Conservation (phyloP, 495 filamentous ascomycete genomes). For the Lophiotrema nucula region DNA sequence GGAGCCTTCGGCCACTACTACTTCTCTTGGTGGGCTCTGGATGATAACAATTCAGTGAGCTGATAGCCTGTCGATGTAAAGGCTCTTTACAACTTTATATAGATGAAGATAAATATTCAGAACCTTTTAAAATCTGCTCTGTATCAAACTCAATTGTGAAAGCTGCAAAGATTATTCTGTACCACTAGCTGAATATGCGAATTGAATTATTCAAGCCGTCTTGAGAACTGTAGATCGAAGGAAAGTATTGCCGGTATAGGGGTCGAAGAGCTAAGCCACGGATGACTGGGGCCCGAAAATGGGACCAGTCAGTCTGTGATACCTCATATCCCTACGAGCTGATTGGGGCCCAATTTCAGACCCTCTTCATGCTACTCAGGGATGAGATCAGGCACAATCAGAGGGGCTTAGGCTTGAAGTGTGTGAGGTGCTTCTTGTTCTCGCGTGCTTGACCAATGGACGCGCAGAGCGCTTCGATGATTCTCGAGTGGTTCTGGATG, state of each 20-base stretch:
- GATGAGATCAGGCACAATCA: slow-evolving; percentile 25
- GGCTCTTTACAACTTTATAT: slow-evolving; percentile 15
- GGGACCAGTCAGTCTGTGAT: slow-evolving; percentile 24
- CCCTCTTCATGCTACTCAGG: slow-evolving; percentile 35
- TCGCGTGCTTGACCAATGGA: too few relatives aligned
- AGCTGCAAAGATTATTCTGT: slow-evolving; percentile 16
- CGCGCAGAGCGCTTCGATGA: too few relatives aligned
- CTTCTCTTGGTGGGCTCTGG: slow-evolving; percentile 15
- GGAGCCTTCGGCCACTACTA: slow-evolving; percentile 17
- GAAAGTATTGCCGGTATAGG: slow-evolving; percentile 27
- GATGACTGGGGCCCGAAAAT: slow-evolving; percentile 20
- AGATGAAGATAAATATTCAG: slow-evolving; percentile 22
- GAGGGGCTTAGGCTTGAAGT: slow-evolving; percentile 25
- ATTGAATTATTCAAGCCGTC: slow-evolving; percentile 15
- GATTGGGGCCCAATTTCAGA: slow-evolving; percentile 35
- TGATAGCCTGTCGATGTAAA: slow-evolving; percentile 16
- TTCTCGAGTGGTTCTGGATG: too few relatives aligned
- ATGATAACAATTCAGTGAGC: slow-evolving; percentile 9
- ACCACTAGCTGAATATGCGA: slow-evolving; percentile 12
- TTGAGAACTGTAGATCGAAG: slow-evolving; percentile 18
- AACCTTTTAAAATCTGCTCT: slow-evolving; percentile 20
- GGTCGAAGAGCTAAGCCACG: slow-evolving; percentile 24
- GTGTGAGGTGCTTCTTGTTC: too few relatives aligned
- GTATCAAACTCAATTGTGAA: slow-evolving; percentile 9
- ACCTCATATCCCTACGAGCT: slow-evolving; percentile 32